Evolutionary conservation across 1,139 yeast genomes (phyloP).

Genomic region (Diutina scorzettiae): DNA sequence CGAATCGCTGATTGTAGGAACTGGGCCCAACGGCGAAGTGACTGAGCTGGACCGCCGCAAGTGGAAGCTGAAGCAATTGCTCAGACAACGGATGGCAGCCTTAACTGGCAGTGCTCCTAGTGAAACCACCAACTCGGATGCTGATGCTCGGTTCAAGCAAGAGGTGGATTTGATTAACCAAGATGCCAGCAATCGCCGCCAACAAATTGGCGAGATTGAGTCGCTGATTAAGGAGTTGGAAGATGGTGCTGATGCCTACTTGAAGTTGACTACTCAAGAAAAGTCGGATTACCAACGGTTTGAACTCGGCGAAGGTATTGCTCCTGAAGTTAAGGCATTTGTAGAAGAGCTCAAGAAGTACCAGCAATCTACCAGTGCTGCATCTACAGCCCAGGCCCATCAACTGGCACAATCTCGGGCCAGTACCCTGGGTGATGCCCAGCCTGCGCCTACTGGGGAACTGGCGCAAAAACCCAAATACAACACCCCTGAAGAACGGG

Average conservation of each 20-base stretch:
- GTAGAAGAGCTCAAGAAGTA: slow-evolving; percentile 33
- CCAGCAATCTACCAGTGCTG: not conserved
- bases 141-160: slow-evolving; percentile 43
- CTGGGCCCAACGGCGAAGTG: slow-evolving; percentile 76
- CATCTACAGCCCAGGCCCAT: slow-evolving; percentile 8
- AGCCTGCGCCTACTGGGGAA: not conserved
- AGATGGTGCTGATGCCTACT: slow-evolving; percentile 39
- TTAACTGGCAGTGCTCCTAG: slow-evolving; percentile 58
- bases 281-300: slow-evolving; percentile 59
- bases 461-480: slow-evolving; percentile 10
- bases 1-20: slow-evolving; percentile 49
- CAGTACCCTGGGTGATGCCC: not conserved
- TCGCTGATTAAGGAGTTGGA: slow-evolving; percentile 62
- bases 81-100: slow-evolving; percentile 83
- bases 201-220: slow-evolving; percentile 61
- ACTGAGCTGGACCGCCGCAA: slow-evolving; percentile 74
- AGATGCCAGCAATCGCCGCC: slow-evolving; percentile 44
- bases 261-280: slow-evolving; percentile 31
- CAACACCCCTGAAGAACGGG: slow-evolving; percentile 49
- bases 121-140: slow-evolving; percentile 26
- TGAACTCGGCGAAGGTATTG: slow-evolving; percentile 78
- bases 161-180: slow-evolving; percentile 42
- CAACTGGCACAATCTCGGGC: slow-evolving; percentile 8
- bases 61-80: slow-evolving; percentile 63
- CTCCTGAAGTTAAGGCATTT: slow-evolving; percentile 48